phyloP scores from a whole-genome alignment of 2,329 filamentous ascomycete genomes.

The Fusarium pseudonygamai region DNA sequence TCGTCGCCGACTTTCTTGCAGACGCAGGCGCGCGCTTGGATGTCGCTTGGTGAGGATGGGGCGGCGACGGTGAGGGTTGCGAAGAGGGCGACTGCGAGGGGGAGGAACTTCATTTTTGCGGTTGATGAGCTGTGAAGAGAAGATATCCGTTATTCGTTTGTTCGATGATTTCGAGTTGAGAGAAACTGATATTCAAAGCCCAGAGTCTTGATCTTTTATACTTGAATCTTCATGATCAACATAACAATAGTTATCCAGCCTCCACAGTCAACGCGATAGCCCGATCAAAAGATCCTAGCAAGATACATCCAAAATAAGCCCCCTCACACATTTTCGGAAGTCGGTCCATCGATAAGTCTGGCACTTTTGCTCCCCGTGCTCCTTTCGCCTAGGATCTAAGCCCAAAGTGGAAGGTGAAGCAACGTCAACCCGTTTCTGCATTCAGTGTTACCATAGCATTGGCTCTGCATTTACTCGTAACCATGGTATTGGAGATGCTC shows the following conservation, averaged over 20 bases:
- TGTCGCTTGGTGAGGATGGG: background rate
- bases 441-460: background rate
- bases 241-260: background rate
- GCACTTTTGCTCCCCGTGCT: constrained; percentile 10
- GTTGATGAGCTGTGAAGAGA: accelerated
- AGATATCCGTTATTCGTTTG: background rate
- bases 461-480: background rate
- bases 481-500: background rate
- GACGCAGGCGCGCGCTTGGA: constrained; percentile 4
- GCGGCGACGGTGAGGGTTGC: constrained; percentile 13
- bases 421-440: background rate
- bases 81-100: constrained; percentile 9
- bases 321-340: constrained; percentile 3
- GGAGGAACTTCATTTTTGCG: constrained; percentile 19
- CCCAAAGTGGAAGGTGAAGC: background rate
- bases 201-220: background rate
- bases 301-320: background rate
- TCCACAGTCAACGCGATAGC: background rate
- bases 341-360: constrained; percentile 9
- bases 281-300: constrained; percentile 12
- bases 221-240: accelerated
- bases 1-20: constrained; percentile 2
- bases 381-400: background rate
- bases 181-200: accelerated
- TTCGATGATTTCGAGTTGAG: background rate